Percentiles rank a stretch among this genome's conserved stretches.
Evolutionary conservation across 495 filamentous ascomycete genomes (phyloP).

Genomic region (Aspergillus diversus): DNA sequence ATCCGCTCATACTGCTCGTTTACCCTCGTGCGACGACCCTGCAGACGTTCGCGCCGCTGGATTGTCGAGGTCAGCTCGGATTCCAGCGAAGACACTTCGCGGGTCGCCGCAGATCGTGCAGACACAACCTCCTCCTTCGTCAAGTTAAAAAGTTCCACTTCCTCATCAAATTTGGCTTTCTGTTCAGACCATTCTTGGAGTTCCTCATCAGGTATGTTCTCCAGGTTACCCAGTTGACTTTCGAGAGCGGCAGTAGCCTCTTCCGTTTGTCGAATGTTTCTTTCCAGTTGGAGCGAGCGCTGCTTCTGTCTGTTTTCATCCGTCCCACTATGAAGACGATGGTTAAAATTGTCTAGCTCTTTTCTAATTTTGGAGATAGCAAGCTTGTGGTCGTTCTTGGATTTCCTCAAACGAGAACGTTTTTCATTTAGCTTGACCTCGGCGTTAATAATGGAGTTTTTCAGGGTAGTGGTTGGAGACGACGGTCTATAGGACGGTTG

Average conservation of each 20-base stretch:
- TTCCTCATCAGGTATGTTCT: conserved; percentile 69
- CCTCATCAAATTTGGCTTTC: conserved; percentile 63
- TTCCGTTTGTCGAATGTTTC: conserved; percentile 82
- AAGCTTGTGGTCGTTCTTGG: conserved; percentile 78
- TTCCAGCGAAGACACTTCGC: conserved; percentile 64
- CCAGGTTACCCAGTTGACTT: conserved; percentile 66
- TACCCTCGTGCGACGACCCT: conserved; percentile 72
- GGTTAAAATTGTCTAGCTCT: conserved; percentile 76
- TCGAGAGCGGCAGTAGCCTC: conserved; percentile 67
- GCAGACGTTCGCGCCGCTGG: conserved; percentile 78
- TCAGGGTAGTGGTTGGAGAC: conserved; percentile 87
- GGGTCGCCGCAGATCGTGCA: conserved; percentile 65
- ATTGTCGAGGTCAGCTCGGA: conserved; percentile 67
- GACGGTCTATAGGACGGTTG: conserved; percentile 73
- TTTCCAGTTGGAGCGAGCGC: conserved; percentile 74
- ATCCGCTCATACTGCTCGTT: conserved; percentile 80
- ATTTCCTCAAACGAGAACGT: conserved; percentile 71
- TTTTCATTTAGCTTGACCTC: conserved; percentile 79
- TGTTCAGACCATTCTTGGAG: conserved; percentile 60
- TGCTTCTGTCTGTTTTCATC: conserved; percentile 83
- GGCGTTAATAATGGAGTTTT: conserved; percentile 80
- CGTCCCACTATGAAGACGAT: conserved; percentile 71
- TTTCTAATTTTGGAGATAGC: conserved; percentile 70
- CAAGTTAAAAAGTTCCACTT: conserved; percentile 64
- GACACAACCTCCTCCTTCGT: conserved; percentile 61